Conservation (phyloP, 805 yeast species). For the Metschnikowia lochheadii region DNA sequence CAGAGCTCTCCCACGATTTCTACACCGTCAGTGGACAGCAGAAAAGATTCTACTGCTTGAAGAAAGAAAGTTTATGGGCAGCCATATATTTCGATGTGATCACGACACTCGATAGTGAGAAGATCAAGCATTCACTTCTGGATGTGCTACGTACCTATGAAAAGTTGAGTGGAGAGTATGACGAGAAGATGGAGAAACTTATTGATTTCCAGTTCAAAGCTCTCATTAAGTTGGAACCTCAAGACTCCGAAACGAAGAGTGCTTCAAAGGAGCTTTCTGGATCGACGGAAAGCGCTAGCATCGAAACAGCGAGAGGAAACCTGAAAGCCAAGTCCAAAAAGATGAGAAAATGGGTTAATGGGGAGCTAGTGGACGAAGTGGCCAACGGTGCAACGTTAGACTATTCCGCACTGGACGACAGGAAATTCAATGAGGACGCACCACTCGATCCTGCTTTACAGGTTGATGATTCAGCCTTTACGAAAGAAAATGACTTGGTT, state of each 20-base stretch:
- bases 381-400: conserved; percentile 25
- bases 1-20: conserved; percentile 32
- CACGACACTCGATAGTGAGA: conserved; percentile 37
- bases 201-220: conserved; percentile 38
- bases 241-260: too few relatives aligned
- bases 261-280: not conserved
- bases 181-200: conserved; percentile 28
- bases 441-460: conserved; percentile 2
- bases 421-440: conserved; percentile 13
- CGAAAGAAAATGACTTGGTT: conserved; percentile 35
- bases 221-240: conserved; percentile 28
- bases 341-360: conserved; percentile 44
- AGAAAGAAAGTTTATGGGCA: conserved; percentile 26
- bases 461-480: conserved; percentile 31
- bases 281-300: not conserved
- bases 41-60: conserved; percentile 33
- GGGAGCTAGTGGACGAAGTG: conserved; percentile 30
- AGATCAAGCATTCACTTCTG: conserved; percentile 27
- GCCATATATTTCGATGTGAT: conserved; percentile 39
- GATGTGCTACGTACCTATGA: conserved; percentile 32
- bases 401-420: conserved; percentile 21
- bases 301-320: conserved; percentile 6
- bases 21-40: conserved; percentile 27
- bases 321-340: conserved; percentile 18
- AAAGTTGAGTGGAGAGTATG: conserved; percentile 25